Percentiles rank a stretch among this genome's conserved stretches.
Evolutionary conservation across 768 basidiomycete genomes (phyloP).

Genomic region (Lactarius indigo): DNA sequence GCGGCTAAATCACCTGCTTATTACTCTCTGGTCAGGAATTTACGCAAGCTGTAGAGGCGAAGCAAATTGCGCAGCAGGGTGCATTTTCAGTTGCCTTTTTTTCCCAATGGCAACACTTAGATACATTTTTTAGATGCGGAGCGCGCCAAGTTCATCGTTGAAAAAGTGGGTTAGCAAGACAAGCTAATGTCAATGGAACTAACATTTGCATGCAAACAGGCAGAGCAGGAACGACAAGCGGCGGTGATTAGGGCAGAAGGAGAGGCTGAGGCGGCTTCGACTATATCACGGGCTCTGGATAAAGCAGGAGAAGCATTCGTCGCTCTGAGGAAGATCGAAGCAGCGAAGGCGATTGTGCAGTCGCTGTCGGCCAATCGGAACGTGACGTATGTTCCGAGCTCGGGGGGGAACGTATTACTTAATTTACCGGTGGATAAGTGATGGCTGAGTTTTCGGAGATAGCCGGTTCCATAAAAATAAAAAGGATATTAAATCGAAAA

Average conservation of each 20-base stretch:
- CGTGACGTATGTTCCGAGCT: conserved; percentile 85
- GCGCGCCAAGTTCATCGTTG: conserved; percentile 97
- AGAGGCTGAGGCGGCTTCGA: conserved; percentile 94
- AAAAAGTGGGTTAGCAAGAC: conserved; percentile 61
- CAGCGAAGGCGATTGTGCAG: conserved; percentile 93
- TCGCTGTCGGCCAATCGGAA: conserved; percentile 76
- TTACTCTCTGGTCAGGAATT: conserved; percentile 62
- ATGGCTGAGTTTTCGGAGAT: conserved; percentile 30
- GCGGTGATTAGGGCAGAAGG: conserved; percentile 98
- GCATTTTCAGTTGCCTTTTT: conserved; percentile 18
- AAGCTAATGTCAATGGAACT: conserved; percentile 1
- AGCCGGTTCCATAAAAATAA: conserved; percentile 7
- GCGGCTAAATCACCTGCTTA: conserved; percentile 5
- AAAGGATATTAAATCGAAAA: conserved; percentile 4
- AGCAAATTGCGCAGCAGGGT: conserved; percentile 99
- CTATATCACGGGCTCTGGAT: conserved; percentile 86
- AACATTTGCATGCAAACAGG: conserved; percentile 44
- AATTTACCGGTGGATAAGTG: conserved; percentile 66
- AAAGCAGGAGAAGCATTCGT: conserved; percentile 97
- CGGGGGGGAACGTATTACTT: conserved; percentile 75
- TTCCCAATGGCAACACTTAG: background rate
- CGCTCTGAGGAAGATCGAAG: conserved; percentile 93
- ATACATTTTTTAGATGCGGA: conserved; percentile 71
- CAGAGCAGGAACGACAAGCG: conserved; percentile 98
- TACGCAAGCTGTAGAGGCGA: conserved; percentile 98